Evolutionary conservation across 2,329 filamentous ascomycete genomes (phyloP).

Genomic region (Drechslerella stenobrocha): DNA sequence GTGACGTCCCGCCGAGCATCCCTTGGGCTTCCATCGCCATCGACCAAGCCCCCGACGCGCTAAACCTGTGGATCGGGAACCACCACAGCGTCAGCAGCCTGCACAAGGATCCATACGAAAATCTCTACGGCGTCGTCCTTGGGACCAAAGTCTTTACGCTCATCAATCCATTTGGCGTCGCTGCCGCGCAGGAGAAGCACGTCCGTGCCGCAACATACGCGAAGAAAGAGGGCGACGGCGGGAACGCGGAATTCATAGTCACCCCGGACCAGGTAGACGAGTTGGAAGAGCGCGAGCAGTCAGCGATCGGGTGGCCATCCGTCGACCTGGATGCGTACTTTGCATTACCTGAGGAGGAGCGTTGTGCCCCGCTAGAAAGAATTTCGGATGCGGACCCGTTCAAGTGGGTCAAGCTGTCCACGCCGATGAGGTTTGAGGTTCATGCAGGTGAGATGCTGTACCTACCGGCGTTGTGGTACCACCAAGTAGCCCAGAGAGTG

Average conservation of each 20-base stretch:
- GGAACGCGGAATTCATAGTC: conserved; percentile 39
- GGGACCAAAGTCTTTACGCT: conserved; percentile 76
- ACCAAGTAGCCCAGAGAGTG: conserved; percentile 73
- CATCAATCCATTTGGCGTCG: conserved; percentile 70
- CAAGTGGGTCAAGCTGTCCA: conserved; percentile 57
- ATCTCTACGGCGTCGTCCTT: conserved; percentile 75
- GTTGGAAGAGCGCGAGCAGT: background rate
- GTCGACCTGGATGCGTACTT: conserved; percentile 29
- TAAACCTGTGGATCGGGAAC: conserved; percentile 83
- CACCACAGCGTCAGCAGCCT: conserved; percentile 69
- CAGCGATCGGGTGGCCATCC: conserved; percentile 30
- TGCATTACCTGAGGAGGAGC: conserved; percentile 19
- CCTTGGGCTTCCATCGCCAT: conserved; percentile 75
- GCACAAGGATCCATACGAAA: conserved; percentile 84
- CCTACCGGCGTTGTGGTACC: conserved; percentile 80
- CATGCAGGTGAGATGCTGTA: conserved; percentile 78
- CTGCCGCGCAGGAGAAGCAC: conserved; percentile 68
- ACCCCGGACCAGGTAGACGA: conserved; percentile 51
- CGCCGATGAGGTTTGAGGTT: conserved; percentile 69
- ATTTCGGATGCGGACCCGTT: conserved; percentile 65
- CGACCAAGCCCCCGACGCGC: conserved; percentile 67
- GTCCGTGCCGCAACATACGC: conserved; percentile 66
- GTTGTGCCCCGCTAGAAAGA: conserved; percentile 16
- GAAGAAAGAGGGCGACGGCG: conserved; percentile 10
- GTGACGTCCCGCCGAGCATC: conserved; percentile 67